phyloP scores from a whole-genome alignment of 345 rosid species.

The Pseudoturritis turrita region DNA sequence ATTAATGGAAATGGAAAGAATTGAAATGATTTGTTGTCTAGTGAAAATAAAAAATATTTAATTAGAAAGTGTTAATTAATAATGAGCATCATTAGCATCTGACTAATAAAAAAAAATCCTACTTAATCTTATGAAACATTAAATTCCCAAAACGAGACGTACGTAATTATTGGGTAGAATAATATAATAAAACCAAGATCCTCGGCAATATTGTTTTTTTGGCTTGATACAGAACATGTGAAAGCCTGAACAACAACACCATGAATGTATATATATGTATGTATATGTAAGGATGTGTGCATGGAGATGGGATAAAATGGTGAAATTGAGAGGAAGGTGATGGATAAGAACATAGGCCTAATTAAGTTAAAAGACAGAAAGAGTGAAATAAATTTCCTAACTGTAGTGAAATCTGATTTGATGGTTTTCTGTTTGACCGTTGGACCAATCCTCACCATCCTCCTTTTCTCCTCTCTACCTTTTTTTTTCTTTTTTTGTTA shows the following conservation, averaged over 20 bases:
- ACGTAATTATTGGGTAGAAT: constrained; percentile 2
- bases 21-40: background rate
- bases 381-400: constrained; percentile 12
- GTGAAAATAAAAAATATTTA: background rate
- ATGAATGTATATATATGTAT: background rate
- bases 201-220: constrained; percentile 21
- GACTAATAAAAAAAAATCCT: background rate
- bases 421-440: constrained; percentile 37
- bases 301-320: constrained; percentile 20
- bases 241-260: constrained; percentile 20
- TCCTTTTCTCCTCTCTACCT: background rate
- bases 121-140: background rate
- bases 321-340: constrained; percentile 11
- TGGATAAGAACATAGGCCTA: constrained; percentile 29
- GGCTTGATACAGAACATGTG: constrained; percentile 30
- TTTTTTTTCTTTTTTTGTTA: background rate
- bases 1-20: constrained; percentile 11
- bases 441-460: constrained; percentile 30
- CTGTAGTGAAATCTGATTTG: constrained; percentile 29
- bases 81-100: constrained; percentile 23
- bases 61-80: background rate
- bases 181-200: constrained; percentile 16
- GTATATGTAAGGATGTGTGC: background rate
- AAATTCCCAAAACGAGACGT: constrained; percentile 8
- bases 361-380: constrained; percentile 30